These are phyloP conservation scores for Dendrobium catenatum DNA, from an alignment of 106 monocot species.

Conservation along the genomic window DNA sequence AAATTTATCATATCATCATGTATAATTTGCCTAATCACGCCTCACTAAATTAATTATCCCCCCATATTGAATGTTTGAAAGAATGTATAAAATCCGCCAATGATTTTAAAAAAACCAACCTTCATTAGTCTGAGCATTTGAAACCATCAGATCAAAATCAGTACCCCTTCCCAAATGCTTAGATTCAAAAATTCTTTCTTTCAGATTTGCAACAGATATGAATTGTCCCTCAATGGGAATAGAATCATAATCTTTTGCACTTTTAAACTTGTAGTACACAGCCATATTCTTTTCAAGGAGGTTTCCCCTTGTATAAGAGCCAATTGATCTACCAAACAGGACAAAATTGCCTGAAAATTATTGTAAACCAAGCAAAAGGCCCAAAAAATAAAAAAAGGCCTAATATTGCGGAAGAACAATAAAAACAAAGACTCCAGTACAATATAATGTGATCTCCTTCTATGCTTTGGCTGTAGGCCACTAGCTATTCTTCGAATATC, in stretches of 20 bases:
- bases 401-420: constrained; percentile 4
- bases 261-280: constrained; percentile 98
- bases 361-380: constrained; percentile 5
- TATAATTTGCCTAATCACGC: not conserved
- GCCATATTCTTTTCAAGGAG: constrained; percentile 52
- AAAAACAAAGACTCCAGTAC: constrained; percentile 4
- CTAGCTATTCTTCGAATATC: constrained; percentile 2
- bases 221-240: constrained; percentile 94
- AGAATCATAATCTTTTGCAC: constrained; percentile 88
- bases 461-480: not conserved
- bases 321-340: constrained; percentile 4
- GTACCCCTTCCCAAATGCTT: constrained; percentile 95
- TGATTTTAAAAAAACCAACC: constrained; percentile 55
- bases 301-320: not conserved
- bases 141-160: constrained; percentile 90
- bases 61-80: not conserved
- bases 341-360: constrained; percentile 6
- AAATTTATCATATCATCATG: not conserved
- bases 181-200: constrained; percentile 95
- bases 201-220: constrained; percentile 85
- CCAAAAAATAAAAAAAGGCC: constrained; percentile 3
- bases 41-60: not conserved
- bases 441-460: not conserved
- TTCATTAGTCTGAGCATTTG: constrained; percentile 95
- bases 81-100: not conserved